Evolutionary conservation across 495 filamentous ascomycete species (phyloP).

Genomic region (Aspergillus egyptiacus): DNA sequence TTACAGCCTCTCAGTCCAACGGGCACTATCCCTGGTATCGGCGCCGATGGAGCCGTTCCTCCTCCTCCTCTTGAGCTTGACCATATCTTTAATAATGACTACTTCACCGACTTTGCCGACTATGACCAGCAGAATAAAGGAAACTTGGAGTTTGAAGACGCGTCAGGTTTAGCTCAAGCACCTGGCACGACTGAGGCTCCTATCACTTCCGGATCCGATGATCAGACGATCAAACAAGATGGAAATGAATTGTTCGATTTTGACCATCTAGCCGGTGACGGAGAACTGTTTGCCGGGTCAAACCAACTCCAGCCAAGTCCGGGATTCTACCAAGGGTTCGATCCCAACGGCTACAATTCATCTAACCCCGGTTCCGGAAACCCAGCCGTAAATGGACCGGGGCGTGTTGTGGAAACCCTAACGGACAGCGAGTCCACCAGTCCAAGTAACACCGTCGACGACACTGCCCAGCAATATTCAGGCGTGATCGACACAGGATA

Average conservation of each 20-base stretch:
- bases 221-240: conserved; percentile 20
- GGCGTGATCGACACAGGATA: conserved; percentile 5
- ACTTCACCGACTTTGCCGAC: conserved; percentile 44
- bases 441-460: conserved; percentile 33
- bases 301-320: conserved; percentile 22
- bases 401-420: conserved; percentile 39
- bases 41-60: conserved; percentile 35
- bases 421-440: conserved; percentile 46
- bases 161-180: conserved; percentile 10
- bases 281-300: conserved; percentile 33
- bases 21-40: conserved; percentile 71
- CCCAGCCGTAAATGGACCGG: conserved; percentile 14
- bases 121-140: conserved; percentile 25
- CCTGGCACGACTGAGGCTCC: conserved; percentile 8
- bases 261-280: conserved; percentile 34
- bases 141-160: conserved; percentile 22
- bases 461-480: conserved; percentile 14
- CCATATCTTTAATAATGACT: conserved; percentile 63
- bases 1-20: conserved; percentile 74
- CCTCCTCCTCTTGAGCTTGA: conserved; percentile 56
- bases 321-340: conserved; percentile 28
- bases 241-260: conserved; percentile 40
- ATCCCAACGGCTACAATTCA: conserved; percentile 24
- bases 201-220: conserved; percentile 15
- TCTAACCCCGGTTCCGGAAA: conserved; percentile 1